These are phyloP conservation scores for Phlegmacium glaucopus DNA, from an alignment of 768 basidiomycete genomes.

Conservation along the genomic window DNA sequence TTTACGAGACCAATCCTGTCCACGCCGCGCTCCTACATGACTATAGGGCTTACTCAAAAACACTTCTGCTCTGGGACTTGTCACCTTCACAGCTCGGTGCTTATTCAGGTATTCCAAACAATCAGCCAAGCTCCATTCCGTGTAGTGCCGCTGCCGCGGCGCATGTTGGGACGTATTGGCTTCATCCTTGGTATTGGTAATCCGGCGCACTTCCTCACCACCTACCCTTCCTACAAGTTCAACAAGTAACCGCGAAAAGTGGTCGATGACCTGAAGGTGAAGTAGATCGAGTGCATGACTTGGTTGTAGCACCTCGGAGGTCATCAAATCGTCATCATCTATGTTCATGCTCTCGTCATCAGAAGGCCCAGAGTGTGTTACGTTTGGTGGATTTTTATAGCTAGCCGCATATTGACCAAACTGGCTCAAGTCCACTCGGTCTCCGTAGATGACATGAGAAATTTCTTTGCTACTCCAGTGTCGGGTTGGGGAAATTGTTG, in stretches of 20 bases:
- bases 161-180: slow-evolving; percentile 51
- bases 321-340: slow-evolving; percentile 51
- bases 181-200: slow-evolving; percentile 28
- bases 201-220: slow-evolving; percentile 38
- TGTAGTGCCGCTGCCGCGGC: slow-evolving; percentile 46
- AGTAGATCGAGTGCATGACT: slow-evolving; percentile 62
- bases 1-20: slow-evolving; percentile 68
- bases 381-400: slow-evolving; percentile 25
- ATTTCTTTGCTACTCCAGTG: slow-evolving; percentile 53
- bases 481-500: slow-evolving; percentile 33
- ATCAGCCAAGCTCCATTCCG: slow-evolving; percentile 51
- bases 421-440: slow-evolving; percentile 25
- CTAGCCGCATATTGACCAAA: slow-evolving; percentile 42
- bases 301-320: slow-evolving; percentile 35
- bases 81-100: slow-evolving; percentile 10
- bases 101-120: slow-evolving; percentile 52
- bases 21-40: slow-evolving; percentile 51
- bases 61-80: slow-evolving; percentile 43
- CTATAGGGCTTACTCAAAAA: slow-evolving; percentile 43
- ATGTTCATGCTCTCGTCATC: slow-evolving; percentile 50
- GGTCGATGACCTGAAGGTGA: slow-evolving; percentile 65
- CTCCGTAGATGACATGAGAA: slow-evolving; percentile 42
- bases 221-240: slow-evolving; percentile 56
- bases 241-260: slow-evolving; percentile 60
- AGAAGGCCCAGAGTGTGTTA: background rate